Evolutionary conservation across 2,329 filamentous ascomycete genomes (phyloP).

Genomic region (Pseudophaeomoniella oleicola): DNA sequence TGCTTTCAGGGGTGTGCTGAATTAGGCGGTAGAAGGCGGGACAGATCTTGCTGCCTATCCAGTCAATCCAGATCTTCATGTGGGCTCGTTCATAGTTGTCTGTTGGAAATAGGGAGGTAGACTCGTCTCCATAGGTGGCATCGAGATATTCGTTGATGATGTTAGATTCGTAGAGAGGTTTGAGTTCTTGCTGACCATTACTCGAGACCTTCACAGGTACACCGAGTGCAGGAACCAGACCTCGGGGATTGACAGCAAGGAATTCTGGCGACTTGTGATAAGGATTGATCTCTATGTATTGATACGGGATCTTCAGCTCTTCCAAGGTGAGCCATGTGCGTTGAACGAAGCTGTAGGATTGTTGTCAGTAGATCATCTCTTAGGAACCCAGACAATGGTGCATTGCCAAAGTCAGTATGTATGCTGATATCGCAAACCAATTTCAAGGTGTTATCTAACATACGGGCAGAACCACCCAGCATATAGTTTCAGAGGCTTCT

Average conservation of each 20-base stretch:
- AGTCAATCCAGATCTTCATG: conserved; percentile 61
- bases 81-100: conserved; percentile 51
- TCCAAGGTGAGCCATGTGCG: conserved; percentile 60
- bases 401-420: conserved; percentile 14
- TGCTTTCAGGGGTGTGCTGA: conserved; percentile 25
- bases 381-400: conserved; percentile 3
- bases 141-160: conserved; percentile 66
- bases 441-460: too few species aligned
- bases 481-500: conserved; percentile 44
- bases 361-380: conserved; percentile 5
- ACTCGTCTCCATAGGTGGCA: conserved; percentile 44
- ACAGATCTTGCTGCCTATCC: conserved; percentile 50
- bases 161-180: conserved; percentile 55
- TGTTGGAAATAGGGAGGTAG: conserved; percentile 37
- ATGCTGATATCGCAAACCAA: too few species aligned
- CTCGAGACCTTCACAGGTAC: conserved; percentile 22
- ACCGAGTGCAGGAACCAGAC: conserved; percentile 56
- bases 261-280: conserved; percentile 59
- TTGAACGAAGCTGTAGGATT: conserved; percentile 32
- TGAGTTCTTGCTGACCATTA: conserved; percentile 5
- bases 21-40: conserved; percentile 54
- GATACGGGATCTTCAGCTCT: conserved; percentile 61
- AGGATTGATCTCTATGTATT: conserved; percentile 66
- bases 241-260: conserved; percentile 59
- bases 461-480: conserved; percentile 58